Base-by-base conservation (phyloP, 2,329 filamentous ascomycete genomes). In the Diaporthe vaccinii region DNA sequence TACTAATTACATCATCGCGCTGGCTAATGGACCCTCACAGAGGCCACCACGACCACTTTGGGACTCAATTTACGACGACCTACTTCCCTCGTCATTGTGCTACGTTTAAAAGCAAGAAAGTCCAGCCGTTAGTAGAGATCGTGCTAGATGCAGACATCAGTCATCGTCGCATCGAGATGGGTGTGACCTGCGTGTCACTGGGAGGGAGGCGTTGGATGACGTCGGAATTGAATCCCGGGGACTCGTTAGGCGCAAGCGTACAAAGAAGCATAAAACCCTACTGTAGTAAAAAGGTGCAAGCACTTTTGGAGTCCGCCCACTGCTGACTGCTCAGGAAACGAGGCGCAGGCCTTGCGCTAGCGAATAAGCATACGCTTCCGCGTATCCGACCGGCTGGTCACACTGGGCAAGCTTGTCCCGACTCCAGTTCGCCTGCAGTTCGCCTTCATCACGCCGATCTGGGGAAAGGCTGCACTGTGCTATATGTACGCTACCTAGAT, bases 1-100 rank as follows among this genome's bases (percentile, higher is more conserved):
- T 4, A n/a, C 10, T 41, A 9, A 49, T 72, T 72, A 57, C 70
- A 72, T 72, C 70, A 72, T 72, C 3, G 31, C 69, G 69, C 34
- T 44, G 58, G 28, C 69, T 39, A 57, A 55, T 62, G 57, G 31
- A 8, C 55, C 70, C 4, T 72, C 53, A 3, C 36, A 41, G n/a
- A 39, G 70, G 20, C 68, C 34, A 8, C 34, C 34, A 34, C 34
- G 34, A 8, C 34, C 70, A 4, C 9, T 72, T 72, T 14, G 31
- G 53, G 70, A 25, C 31, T 28, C 57, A 72, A 44, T 31, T 62
- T 59, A 15, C 46, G 31, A 31, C 31, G 51, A 39, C 20, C 9
- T 49, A 20, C 9, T 17, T 20, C n/a, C 2, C 22, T 39, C 44
- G 70, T 72, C 70, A 62, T 62, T 55, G 57, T 53, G 17, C 44